A percentile compares a stretch with the other conserved stretches of the same genome.
Evolutionary conservation across 805 yeast species (phyloP).

Genomic region (Wickerhamiella galacta): DNA sequence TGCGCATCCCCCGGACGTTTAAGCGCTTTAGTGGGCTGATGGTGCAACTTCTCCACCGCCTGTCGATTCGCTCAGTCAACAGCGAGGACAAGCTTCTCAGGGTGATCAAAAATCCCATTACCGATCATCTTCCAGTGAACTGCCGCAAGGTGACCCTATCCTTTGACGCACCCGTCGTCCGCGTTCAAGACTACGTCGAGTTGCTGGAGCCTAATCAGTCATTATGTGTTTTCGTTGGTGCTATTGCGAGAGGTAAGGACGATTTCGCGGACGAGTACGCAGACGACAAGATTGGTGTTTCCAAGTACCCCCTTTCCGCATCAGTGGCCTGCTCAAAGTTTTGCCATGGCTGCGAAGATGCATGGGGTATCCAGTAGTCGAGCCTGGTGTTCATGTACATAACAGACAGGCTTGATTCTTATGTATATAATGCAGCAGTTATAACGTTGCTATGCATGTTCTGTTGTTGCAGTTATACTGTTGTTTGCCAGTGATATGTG

Average conservation of each 20-base stretch:
- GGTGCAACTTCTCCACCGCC: conserved; percentile 89
- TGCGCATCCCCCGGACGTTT: conserved; percentile 95
- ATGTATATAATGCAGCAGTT: too few relatives aligned
- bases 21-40: conserved; percentile 93
- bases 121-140: conserved; percentile 91
- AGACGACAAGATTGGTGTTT: conserved; percentile 90
- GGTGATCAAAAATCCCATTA: conserved; percentile 92
- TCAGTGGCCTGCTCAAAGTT: conserved; percentile 96
- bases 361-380: conserved; percentile 62
- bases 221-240: conserved; percentile 95
- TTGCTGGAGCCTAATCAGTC: conserved; percentile 78
- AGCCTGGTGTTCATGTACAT: neutral
- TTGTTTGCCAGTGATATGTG: too few relatives aligned
- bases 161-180: conserved; percentile 74
- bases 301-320: conserved; percentile 90
- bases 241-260: conserved; percentile 98
- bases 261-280: conserved; percentile 93
- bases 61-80: conserved; percentile 85
- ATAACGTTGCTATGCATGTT: too few relatives aligned
- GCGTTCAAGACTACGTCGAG: conserved; percentile 74
- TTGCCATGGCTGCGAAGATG: conserved; percentile 98
- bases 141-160: conserved; percentile 87
- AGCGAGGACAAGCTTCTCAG: conserved; percentile 86
- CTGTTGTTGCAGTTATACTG: too few relatives aligned
- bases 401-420: too few relatives aligned